Evolutionary conservation across 257 asterid species (phyloP), one percentile per base, ranked within the genome.

Genomic region (Eucommia ulmoides): DNA sequence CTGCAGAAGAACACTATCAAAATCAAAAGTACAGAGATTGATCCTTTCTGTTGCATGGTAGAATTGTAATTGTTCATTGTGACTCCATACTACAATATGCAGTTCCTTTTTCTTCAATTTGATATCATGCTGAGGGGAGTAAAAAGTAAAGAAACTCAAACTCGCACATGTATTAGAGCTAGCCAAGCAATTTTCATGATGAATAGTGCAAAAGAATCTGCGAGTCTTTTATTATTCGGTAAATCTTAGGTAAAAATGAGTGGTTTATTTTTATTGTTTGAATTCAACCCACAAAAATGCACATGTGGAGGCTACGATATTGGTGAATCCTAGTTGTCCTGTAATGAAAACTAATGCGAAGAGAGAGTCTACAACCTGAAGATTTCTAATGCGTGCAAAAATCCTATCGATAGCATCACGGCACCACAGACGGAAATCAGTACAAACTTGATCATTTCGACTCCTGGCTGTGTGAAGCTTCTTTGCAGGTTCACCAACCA

Each of bases 401-500:
- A 73, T 78, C 20, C 63, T 60, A 65, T 89, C 94, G 60, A 83
- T 72, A 2, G 91, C 93, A 58, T 89, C 98, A 1, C 98, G 78
- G 54, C 88, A 89, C 98, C 96, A 85, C 24, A 89, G 80, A 14
- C 98, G 88, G 51, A 89, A 75, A 56, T 83, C 98, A 33, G 98
- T 89, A 60, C 80, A 80, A 54, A 89, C 98, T 83, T 89, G 96
- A 72, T 89, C 98, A 7, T 85, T 89, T 47, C 96, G 68, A 60
- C 98, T 89, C 48, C 98, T 79, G 0, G 96, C 98, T 41, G 98
- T 89, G 65, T 89, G 98, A 20, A 89, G 96, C 77, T 85, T 89
- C 75, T 89, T 89, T 2, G 98, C 98, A 22, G 98, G 86, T 70
- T 89, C 98, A 2, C 98, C 98, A 56, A 89, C 81, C 60, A 89